Percentiles rank a stretch among this genome's conserved stretches.
Evolutionary conservation across 2,329 filamentous ascomycete species (phyloP).

Genomic region (Pseudogymnoascus sp.): DNA sequence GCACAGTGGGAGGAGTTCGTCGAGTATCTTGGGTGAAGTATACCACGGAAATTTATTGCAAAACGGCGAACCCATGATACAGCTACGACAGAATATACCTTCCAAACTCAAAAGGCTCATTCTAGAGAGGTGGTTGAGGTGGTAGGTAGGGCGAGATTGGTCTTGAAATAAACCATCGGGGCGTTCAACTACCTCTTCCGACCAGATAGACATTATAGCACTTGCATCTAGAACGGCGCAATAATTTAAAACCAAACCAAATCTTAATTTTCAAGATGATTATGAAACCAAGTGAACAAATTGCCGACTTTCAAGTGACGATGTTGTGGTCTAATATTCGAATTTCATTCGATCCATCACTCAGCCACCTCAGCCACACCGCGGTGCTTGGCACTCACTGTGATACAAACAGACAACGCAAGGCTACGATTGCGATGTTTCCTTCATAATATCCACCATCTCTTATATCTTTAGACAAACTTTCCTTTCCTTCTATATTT

Average conservation of each 20-base stretch:
- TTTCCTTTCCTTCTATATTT: background rate
- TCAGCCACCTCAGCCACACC: background rate
- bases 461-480: background rate
- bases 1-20: background rate
- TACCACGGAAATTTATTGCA: background rate
- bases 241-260: background rate
- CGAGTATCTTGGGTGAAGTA: background rate
- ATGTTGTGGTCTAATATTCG: background rate
- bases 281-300: background rate
- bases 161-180: background rate
- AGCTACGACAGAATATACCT: too few species aligned
- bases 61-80: background rate
- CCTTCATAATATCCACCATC: too few species aligned
- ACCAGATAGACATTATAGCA: background rate
- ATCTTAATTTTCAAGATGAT: background rate
- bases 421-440: background rate
- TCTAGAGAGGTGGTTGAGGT: background rate
- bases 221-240: background rate
- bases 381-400: background rate
- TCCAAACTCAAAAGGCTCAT: background rate
- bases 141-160: background rate
- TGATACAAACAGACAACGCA: background rate
- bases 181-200: background rate
- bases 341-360: background rate
- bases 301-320: background rate